Evolutionary conservation across 2,329 filamentous ascomycete genomes (phyloP).

Genomic region (Diaporthe destruens): DNA sequence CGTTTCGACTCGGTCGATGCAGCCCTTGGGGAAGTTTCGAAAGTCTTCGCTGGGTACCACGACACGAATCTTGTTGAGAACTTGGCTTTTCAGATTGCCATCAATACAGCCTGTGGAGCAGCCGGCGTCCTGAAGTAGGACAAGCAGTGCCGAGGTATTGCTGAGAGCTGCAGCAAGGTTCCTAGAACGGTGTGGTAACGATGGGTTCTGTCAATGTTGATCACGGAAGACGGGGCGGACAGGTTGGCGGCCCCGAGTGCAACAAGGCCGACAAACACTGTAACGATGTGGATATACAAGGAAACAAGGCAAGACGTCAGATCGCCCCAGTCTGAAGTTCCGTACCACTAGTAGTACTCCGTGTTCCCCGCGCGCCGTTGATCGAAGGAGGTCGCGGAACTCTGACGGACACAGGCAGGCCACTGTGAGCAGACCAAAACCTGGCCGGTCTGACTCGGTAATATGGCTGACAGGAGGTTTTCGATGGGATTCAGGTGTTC

Average conservation of each 20-base stretch:
- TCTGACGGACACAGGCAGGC: not conserved
- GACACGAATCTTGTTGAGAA: conserved; percentile 9
- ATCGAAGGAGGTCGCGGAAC: conserved; percentile 8
- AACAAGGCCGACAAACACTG: conserved; percentile 24
- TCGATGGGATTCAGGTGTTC: conserved; percentile 5
- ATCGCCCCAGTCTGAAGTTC: conserved; percentile 32
- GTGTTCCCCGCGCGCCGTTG: conserved; percentile 12
- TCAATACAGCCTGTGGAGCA: not conserved
- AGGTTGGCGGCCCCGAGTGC: conserved; percentile 7
- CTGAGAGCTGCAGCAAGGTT: conserved; percentile 14
- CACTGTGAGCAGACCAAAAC: no score
- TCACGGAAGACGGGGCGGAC: conserved; percentile 1
- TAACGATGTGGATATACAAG: conserved; percentile 24
- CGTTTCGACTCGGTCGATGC: conserved; percentile 30
- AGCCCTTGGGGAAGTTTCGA: conserved; percentile 29
- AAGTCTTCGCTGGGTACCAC: conserved; percentile 15
- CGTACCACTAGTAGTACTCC: not conserved
- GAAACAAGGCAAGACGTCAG: conserved; percentile 32
- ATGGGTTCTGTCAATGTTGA: conserved; percentile 1
- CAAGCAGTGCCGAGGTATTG: conserved; percentile 7
- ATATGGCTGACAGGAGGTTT: conserved; percentile 13
- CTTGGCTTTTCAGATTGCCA: conserved; percentile 5
- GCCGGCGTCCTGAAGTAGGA: conserved; percentile 24
- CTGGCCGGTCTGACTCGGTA: no score
- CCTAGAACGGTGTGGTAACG: not conserved